phyloP scores from a whole-genome alignment of 192 early-diverging fungal genomes.

The Coemansia sp. region DNA sequence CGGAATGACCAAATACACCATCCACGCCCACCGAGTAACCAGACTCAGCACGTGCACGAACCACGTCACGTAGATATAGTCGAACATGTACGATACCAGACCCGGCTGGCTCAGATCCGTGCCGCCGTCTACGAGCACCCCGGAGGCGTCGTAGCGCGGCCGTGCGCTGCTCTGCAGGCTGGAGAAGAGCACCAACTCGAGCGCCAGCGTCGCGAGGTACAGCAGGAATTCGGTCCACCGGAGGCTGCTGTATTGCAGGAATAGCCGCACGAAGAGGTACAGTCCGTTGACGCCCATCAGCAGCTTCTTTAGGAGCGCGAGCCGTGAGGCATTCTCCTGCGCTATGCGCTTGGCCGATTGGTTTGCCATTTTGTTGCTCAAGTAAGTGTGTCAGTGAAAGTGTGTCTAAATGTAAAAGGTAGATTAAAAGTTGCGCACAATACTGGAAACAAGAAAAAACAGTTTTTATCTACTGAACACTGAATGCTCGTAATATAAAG shows the following conservation, averaged over 20 bases:
- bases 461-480: too few relatives aligned
- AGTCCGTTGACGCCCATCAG: conserved; percentile 24
- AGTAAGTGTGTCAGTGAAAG: background rate
- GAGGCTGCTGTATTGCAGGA: conserved; percentile 38
- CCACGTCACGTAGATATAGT: conserved; percentile 83
- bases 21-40: conserved; percentile 41
- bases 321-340: conserved; percentile 37
- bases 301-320: conserved; percentile 23
- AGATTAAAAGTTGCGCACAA: background rate
- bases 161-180: conserved; percentile 24
- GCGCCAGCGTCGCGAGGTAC: conserved; percentile 21
- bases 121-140: conserved; percentile 50
- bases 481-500: too few relatives aligned
- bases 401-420: background rate
- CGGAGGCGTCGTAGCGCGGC: conserved; percentile 44
- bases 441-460: background rate
- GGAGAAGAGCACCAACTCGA: conserved; percentile 15
- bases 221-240: conserved; percentile 22
- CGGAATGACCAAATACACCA: conserved; percentile 44
- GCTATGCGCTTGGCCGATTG: conserved; percentile 46
- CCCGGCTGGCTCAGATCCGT: conserved; percentile 53
- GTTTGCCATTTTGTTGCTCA: conserved; percentile 16
- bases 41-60: conserved; percentile 58
- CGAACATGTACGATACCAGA: conserved; percentile 71
- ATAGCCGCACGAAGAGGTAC: conserved; percentile 27